Conservation (phyloP, 441 rosid genomes). For the Adansonia madagascariensis region DNA sequence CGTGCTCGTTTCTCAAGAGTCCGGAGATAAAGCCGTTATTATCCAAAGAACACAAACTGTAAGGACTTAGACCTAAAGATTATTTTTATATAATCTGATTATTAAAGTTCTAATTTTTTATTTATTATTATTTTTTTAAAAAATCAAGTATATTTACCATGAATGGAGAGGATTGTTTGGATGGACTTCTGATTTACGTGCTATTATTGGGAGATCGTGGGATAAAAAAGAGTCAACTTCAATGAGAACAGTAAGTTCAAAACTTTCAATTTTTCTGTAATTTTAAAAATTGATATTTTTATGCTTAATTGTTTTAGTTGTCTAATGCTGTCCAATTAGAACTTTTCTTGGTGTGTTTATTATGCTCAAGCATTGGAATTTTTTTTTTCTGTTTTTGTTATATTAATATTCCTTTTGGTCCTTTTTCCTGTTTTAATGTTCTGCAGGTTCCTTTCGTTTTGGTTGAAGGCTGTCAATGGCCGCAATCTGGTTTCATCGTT, state of each 20-base stretch:
- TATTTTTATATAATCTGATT: background rate
- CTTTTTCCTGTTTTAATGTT: conserved; percentile 15
- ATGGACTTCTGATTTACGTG: conserved; percentile 61
- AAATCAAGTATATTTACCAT: conserved; percentile 70
- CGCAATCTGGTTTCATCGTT: conserved; percentile 48
- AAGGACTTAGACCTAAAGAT: conserved; percentile 27
- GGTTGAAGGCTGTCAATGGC: conserved; percentile 56
- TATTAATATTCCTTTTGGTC: background rate
- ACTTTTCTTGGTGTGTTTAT: conserved; percentile 5
- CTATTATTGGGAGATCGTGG: conserved; percentile 70
- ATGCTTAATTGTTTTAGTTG: background rate
- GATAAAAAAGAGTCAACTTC: conserved; percentile 63
- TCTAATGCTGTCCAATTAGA: background rate
- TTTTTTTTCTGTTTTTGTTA: background rate
- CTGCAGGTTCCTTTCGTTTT: conserved; percentile 83
- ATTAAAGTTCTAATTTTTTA: background rate
- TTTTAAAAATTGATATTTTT: no score
- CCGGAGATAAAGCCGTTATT: conserved; percentile 80
- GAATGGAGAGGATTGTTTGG: conserved; percentile 90
- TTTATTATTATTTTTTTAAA: conserved; percentile 14
- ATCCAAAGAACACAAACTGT: conserved; percentile 81
- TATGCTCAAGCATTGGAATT: conserved; percentile 14
- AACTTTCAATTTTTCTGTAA: background rate
- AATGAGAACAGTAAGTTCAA: conserved; percentile 53
- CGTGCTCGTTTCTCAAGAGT: conserved; percentile 58